phyloP scores from a whole-genome alignment of 1,284 basidiomycete species.

The Phylloporus sp. region DNA sequence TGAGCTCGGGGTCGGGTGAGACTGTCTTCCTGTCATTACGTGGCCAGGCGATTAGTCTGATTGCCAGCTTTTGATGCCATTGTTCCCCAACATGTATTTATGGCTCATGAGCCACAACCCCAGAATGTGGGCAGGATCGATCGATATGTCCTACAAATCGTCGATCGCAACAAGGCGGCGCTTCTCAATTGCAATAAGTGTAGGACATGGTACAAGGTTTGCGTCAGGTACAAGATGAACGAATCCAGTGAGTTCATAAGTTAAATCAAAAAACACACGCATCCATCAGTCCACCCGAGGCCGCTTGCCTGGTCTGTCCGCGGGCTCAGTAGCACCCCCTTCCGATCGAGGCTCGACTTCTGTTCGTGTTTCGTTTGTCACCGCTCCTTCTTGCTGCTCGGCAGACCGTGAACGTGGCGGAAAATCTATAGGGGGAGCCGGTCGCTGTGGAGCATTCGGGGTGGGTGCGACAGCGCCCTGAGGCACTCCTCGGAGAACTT shows the following conservation, averaged over 20 bases:
- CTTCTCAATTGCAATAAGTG: not conserved
- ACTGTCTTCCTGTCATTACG: not conserved
- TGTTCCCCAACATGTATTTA: no score
- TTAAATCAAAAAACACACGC: slow-evolving; percentile 14
- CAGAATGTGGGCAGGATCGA: not conserved
- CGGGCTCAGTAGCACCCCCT: slow-evolving; percentile 16
- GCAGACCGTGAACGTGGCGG: slow-evolving; percentile 34
- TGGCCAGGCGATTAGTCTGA: not conserved
- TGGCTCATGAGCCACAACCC: not conserved
- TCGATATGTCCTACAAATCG: not conserved
- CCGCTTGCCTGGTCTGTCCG: slow-evolving; percentile 36
- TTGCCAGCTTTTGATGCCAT: no score
- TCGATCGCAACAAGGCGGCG: not conserved
- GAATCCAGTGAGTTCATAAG: slow-evolving; percentile 24
- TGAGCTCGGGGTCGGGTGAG: not conserved
- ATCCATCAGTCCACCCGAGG: slow-evolving; percentile 28
- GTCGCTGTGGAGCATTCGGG: slow-evolving; percentile 12
- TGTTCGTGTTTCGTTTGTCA: slow-evolving; percentile 21
- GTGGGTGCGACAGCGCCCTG: slow-evolving; percentile 16
- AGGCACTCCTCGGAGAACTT: slow-evolving; percentile 46
- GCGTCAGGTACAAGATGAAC: slow-evolving; percentile 17
- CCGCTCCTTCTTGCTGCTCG: slow-evolving; percentile 28
- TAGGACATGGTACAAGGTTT: slow-evolving; percentile 14
- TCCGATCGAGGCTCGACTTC: slow-evolving; percentile 25
- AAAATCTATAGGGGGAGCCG: slow-evolving; percentile 19